Evolutionary conservation across 805 yeast species (phyloP), one percentile per base, ranked within the genome.

Genomic region (Isabelozyma heimii): DNA sequence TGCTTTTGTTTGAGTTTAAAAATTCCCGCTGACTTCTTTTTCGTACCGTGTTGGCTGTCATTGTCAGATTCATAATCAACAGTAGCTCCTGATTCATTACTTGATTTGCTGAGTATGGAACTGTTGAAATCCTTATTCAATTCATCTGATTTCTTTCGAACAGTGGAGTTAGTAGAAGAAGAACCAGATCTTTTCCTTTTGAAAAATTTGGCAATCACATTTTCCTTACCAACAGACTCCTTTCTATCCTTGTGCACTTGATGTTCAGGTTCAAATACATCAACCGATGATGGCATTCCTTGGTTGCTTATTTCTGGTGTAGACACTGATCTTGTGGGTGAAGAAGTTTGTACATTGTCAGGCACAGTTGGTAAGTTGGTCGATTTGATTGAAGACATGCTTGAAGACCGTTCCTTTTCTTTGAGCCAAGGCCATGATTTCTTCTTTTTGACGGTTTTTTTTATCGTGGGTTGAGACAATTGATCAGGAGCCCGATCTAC

Each of bases 391-490:
- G 68, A 56, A 4, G 73, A 66, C 7, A 66, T 49, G 52, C 73
- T 68, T 2, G 61, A 53, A 1, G 70, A 60, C 39, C 72, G 56
- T 38, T 65, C 63, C 47, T 60, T 55, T 26, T 55, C 66, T 47
- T 65, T 63, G 37, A 69, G 54, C 78, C 77, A 73, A 8, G 66
- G 64, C 77, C 77, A 73, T 12, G 72, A 63, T 52, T 70, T 70
- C 58, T 70, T 73, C 59, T 67, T 68, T 46, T 63, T 58, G 43
- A 66, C 55, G 40, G 52, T 58, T 55, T 56, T 61, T 40, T 27
- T 42, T 33, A 13, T 42, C 43, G 44, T 37, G 6, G 16, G n/a
- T 37, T 37, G 5, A 37, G 40, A 5, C 16, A 14, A n/a, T 37
- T 10, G 17, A 5, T 37, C 4, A 8, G 7, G 4, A 13, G 20